These are phyloP conservation scores for Stylosanthes scabra DNA, from an alignment of 331 rosid species.

Conservation along the genomic window DNA sequence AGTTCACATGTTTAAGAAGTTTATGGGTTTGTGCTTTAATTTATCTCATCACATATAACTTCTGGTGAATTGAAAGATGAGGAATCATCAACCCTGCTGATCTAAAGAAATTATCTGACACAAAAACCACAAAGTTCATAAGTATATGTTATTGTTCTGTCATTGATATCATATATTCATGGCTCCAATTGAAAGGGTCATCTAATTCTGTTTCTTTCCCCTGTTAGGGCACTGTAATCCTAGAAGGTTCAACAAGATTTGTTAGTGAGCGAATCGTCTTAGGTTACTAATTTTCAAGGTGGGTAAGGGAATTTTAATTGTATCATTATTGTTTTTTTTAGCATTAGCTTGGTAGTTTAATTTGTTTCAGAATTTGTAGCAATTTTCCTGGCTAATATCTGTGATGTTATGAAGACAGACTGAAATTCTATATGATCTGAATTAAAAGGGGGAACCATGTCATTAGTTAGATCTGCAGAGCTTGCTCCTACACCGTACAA, in stretches of 20 bases:
- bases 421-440: slow-evolving; percentile 41
- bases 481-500: slow-evolving; percentile 61
- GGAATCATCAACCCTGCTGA: slow-evolving; percentile 18
- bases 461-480: slow-evolving; percentile 72
- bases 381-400: slow-evolving; percentile 37
- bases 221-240: slow-evolving; percentile 32
- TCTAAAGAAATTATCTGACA: slow-evolving; percentile 13
- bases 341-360: slow-evolving; percentile 6
- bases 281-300: slow-evolving; percentile 36
- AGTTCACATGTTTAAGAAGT: neutral
- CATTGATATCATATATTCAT: slow-evolving; percentile 6
- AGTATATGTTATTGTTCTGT: neutral
- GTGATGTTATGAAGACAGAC: slow-evolving; percentile 45
- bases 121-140: neutral
- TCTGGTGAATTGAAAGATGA: neutral
- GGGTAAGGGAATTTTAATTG: neutral
- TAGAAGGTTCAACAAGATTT: slow-evolving; percentile 33
- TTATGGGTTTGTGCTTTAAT: neutral
- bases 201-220: slow-evolving; percentile 35
- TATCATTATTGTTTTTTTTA: neutral
- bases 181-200: slow-evolving; percentile 10
- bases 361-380: slow-evolving; percentile 17
- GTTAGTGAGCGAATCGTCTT: slow-evolving; percentile 33
- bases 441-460: slow-evolving; percentile 53
- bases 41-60: neutral